phyloP scores from a whole-genome alignment of 768 basidiomycete species.

The Suillus sp. region DNA sequence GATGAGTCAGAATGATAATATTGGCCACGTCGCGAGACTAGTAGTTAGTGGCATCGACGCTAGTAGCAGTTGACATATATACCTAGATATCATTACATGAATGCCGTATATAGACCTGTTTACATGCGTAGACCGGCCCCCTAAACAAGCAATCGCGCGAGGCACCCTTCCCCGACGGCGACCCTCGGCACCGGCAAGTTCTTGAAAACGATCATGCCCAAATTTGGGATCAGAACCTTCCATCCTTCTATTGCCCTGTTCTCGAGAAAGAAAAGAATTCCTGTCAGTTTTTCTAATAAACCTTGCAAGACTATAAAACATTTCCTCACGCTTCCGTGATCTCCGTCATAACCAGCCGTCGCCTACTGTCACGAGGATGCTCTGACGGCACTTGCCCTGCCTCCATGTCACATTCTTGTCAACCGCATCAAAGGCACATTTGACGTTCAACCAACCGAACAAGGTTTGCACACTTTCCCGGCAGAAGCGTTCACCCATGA shows the following conservation, averaged over 20 bases:
- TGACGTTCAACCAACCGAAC: constrained; percentile 13
- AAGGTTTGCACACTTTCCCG: constrained; percentile 18
- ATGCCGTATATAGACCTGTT: constrained; percentile 40
- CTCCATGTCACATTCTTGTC: constrained; percentile 1
- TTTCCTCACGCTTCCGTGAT: constrained; percentile 7
- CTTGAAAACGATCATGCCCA: constrained; percentile 39
- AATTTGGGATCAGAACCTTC: constrained; percentile 38
- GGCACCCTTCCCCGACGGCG: constrained; percentile 33
- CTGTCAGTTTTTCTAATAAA: constrained; percentile 14
- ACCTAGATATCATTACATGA: constrained; percentile 28
- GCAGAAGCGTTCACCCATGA: constrained; percentile 18
- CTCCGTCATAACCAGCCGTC: not conserved
- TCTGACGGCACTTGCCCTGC: not conserved
- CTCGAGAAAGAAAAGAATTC: constrained; percentile 15
- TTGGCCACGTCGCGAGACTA: constrained; percentile 37
- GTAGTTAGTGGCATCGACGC: constrained; percentile 22
- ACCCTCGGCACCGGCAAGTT: constrained; percentile 52
- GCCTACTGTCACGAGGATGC: not conserved
- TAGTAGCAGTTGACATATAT: constrained; percentile 17
- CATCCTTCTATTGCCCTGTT: constrained; percentile 33
- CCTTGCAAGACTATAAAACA: not conserved
- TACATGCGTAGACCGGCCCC: constrained; percentile 49
- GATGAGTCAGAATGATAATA: constrained; percentile 22
- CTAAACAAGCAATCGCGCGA: constrained; percentile 39
- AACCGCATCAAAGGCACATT: constrained; percentile 7